phyloP scores from a whole-genome alignment of 805 yeast genomes.

The Saturnispora sanitii region DNA sequence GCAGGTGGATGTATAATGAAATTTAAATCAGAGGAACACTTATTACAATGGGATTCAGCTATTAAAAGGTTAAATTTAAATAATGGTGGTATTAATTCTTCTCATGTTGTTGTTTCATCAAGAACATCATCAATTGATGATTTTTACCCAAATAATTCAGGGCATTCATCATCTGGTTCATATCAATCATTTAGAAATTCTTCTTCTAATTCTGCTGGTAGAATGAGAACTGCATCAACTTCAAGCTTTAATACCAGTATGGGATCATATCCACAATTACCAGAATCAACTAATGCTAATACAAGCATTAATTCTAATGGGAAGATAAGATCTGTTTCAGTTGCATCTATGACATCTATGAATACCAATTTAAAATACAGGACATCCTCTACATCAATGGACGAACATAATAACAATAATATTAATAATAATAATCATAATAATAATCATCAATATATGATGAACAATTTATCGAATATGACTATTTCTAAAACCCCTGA shows the following conservation, averaged over 20 bases:
- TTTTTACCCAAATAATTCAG: slow-evolving; percentile 9
- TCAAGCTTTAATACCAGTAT: slow-evolving; percentile 16
- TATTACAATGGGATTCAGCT: slow-evolving; percentile 74
- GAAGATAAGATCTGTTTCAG: slow-evolving; percentile 28
- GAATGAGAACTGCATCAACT: slow-evolving; percentile 21
- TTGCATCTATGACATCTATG: slow-evolving; percentile 4
- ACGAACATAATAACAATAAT: too few relatives aligned
- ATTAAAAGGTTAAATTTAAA: slow-evolving; percentile 36
- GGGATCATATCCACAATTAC: slow-evolving; percentile 19
- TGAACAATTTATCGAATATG: slow-evolving; percentile 13
- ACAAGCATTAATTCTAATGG: too few relatives aligned
- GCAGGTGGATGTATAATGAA: slow-evolving; percentile 77
- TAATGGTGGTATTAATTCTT: slow-evolving; percentile 7
- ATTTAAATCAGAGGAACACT: slow-evolving; percentile 72
- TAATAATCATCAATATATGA: background rate
- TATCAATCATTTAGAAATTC: slow-evolving; percentile 12
- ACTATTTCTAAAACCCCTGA: slow-evolving; percentile 11
- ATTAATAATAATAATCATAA: too few relatives aligned
- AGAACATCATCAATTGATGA: slow-evolving; percentile 8
- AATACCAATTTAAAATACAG: slow-evolving; percentile 2
- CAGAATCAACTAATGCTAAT: slow-evolving; percentile 3
- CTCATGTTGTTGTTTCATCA: too few relatives aligned
- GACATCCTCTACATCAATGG: slow-evolving; percentile 8
- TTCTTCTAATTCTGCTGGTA: slow-evolving; percentile 22
- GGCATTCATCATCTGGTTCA: slow-evolving; percentile 6